A percentile compares a stretch with the other conserved stretches of the same genome.
Conservation (phyloP, 495 filamentous ascomycete genomes). For the Tuber indicum region DNA sequence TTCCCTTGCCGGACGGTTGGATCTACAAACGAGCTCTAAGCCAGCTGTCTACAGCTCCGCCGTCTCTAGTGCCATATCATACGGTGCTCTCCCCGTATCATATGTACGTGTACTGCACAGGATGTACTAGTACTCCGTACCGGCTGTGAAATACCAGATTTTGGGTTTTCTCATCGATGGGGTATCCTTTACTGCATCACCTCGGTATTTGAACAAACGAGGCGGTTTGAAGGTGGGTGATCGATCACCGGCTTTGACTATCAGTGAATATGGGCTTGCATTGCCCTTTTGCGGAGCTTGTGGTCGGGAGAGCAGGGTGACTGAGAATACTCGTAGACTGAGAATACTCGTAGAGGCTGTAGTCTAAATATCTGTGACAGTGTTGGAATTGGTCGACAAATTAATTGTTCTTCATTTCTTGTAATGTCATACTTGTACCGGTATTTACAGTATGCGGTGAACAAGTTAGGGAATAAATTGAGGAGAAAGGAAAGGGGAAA, state of each 20-base stretch:
- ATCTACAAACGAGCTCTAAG: neutral
- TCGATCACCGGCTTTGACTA: neutral
- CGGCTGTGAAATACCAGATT: neutral
- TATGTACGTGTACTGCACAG: neutral
- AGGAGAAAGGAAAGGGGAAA: neutral
- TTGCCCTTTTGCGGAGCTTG: neutral
- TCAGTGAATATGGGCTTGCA: neutral
- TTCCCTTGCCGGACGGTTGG: neutral
- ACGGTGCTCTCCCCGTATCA: neutral
- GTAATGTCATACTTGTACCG: neutral
- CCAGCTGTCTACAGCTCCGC: neutral
- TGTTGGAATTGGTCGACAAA: neutral
- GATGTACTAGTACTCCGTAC: neutral
- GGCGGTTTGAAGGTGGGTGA: neutral
- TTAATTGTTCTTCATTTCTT: neutral
- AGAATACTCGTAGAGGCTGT: neutral
- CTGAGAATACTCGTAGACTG: neutral
- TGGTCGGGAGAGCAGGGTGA: neutral
- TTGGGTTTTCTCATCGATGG: neutral
- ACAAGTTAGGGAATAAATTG: neutral
- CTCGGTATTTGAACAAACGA: neutral
- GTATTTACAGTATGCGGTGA: neutral
- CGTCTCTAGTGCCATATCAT: neutral
- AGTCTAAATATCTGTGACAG: neutral
- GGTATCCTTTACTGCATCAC: neutral